Percentiles rank a stretch among this genome's conserved stretches.
Conservation (phyloP, 805 yeast genomes). For the Sugiyamaella boreocaroliniensis region DNA sequence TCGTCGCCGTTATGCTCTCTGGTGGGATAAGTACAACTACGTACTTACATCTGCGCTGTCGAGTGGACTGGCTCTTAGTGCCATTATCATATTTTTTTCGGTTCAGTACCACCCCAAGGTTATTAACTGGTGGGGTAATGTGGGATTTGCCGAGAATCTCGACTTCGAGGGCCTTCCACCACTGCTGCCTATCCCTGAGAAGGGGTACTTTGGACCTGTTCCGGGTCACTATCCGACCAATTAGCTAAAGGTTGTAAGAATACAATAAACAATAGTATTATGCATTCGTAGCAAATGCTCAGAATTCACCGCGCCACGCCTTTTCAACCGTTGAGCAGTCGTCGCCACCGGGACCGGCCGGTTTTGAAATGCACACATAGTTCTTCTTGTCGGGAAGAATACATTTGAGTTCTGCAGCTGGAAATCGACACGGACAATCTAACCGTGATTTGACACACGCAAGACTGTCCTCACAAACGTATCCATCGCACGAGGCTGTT, state of each 20-base stretch:
- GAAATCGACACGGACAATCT: conserved; percentile 89
- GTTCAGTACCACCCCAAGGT: conserved; percentile 33
- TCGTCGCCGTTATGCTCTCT: conserved; percentile 36
- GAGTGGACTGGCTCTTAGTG: conserved; percentile 46
- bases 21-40: conserved; percentile 53
- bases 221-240: conserved; percentile 14
- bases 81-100: conserved; percentile 40
- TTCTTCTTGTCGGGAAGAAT: conserved; percentile 57
- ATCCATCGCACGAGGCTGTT: conserved; percentile 46
- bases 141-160: conserved; percentile 13
- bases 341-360: conserved; percentile 54
- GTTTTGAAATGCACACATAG: conserved; percentile 78
- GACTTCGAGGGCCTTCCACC: conserved; percentile 14
- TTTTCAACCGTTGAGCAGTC: conserved; percentile 83
- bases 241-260: not conserved
- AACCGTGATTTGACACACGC: conserved; percentile 62
- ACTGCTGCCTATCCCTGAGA: conserved; percentile 12
- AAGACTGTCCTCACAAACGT: conserved; percentile 77
- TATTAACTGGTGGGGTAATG: conserved; percentile 47
- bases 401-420: conserved; percentile 79
- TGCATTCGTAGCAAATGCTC: too few relatives aligned
- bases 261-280: conserved; percentile 8
- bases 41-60: conserved; percentile 43
- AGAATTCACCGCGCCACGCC: conserved; percentile 56
- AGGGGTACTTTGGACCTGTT: conserved; percentile 20